Conservation (phyloP, 202 grass and related monocot genomes). For the Hordeum pubiflorum region DNA sequence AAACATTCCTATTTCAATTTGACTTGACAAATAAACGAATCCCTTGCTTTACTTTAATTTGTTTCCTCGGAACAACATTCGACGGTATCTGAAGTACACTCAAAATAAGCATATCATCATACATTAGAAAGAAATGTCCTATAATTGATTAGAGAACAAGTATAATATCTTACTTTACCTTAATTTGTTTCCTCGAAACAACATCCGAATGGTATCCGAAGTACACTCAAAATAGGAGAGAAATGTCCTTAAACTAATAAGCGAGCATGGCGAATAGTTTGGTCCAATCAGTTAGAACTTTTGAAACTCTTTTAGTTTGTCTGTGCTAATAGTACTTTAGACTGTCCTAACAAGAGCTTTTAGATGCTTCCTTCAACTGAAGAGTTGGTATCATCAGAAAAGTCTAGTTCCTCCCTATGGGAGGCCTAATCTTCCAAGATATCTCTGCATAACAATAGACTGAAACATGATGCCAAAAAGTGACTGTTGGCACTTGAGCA, state of each 20-base stretch:
- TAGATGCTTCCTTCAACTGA: neutral
- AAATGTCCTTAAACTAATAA: too few relatives aligned
- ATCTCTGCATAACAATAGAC: neutral
- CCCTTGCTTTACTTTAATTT: neutral
- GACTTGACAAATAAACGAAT: neutral
- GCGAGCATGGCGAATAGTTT: neutral
- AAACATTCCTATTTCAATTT: neutral
- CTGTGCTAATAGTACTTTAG: neutral
- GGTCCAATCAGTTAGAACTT: neutral
- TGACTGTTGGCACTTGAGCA: neutral
- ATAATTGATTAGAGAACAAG: neutral
- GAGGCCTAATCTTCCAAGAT: slow-evolving; percentile 29
- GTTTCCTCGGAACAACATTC: neutral
- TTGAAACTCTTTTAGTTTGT: neutral
- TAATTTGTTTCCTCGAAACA: too few relatives aligned
- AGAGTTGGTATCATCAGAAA: neutral
- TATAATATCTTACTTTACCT: too few relatives aligned
- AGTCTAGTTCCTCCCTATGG: neutral
- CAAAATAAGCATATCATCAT: neutral
- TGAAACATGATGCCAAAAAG: slow-evolving; percentile 32
- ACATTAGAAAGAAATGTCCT: neutral
- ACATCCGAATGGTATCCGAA: too few relatives aligned
- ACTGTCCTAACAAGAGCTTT: neutral
- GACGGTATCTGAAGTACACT: neutral
- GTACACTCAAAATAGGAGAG: too few relatives aligned